Base-by-base conservation (phyloP, 495 filamentous ascomycete genomes). In the Penicillium roqueforti region DNA sequence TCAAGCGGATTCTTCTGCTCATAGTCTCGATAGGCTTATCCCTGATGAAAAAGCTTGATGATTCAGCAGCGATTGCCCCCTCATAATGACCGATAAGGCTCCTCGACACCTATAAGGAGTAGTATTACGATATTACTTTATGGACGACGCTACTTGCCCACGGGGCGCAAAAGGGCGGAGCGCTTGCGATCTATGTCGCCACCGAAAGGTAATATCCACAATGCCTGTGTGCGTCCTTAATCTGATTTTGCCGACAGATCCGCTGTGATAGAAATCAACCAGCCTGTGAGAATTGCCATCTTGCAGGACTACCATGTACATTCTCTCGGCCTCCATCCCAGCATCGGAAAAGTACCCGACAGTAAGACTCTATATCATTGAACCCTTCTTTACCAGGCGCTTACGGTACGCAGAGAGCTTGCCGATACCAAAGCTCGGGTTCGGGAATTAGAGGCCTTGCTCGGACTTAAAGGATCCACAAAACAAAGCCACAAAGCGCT, bases 171-270 rank as follows among this genome's bases (percentile, higher is more conserved):
- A 56, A 23, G 20, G 47, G 25, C 59, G 56, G 22, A 63, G 40
- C 42, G 65, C 62, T 6, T 68, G 65, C 37, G 65, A 68, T 57
- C 37, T 68, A 57, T 66, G 63, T 40, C 63, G 63, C 23, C 28
- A 53, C 18, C 44, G 57, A 42, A 66, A 60, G 57, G 63, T 66
- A 56, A 36, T 9, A 40, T 19, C 10, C 37, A 56, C 23, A 28
- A 6, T 11, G n/a, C n/a, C 19, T 31, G 41, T 11, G 9, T 28
- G 42, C n/a, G 23, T 25, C 14, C 38, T 32, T 23, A 25, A 45
- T 19, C 38, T 11, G 42, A 42, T 41, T 16, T 28, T 25, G 23
- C 28, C 9, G n/a, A 9, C 36, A 69, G 67, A 66, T 69, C 37
- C 60, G 60, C 18, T 69, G 67, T 49, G 64, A 69, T 38, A 53